Evolutionary conservation across 176 grass and related monocot genomes (phyloP).

Genomic region (Secale cereale): DNA sequence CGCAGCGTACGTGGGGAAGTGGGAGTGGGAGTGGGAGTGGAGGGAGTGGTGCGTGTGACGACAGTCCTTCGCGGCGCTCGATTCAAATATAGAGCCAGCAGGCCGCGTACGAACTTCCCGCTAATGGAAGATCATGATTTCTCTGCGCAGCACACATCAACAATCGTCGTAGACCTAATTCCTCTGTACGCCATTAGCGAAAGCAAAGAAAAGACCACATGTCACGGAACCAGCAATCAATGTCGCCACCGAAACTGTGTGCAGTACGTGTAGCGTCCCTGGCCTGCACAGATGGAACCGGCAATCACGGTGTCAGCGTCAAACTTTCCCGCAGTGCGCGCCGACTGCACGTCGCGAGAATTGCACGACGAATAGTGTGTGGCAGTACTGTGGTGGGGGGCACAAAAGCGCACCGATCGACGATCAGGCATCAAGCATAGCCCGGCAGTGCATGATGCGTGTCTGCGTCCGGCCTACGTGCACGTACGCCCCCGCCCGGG

Average conservation of each 20-base stretch:
- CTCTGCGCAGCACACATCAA: background rate
- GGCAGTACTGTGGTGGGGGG: background rate
- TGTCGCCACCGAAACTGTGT: background rate
- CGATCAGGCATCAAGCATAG: background rate
- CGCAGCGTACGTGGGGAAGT: constrained; percentile 1
- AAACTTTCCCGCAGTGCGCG: constrained; percentile 12
- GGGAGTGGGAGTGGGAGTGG: constrained; percentile 8
- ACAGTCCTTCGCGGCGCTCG: background rate
- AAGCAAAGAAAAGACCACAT: constrained; percentile 8
- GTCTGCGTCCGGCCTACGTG: constrained; percentile 6
- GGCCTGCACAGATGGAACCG: background rate
- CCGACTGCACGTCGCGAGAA: background rate
- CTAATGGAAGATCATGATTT: background rate
- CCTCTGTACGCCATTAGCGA: background rate
- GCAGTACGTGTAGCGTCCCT: constrained; percentile 8
- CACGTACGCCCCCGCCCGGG: constrained; percentile 19
- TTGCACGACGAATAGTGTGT: background rate
- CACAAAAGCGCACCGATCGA: constrained; percentile 8
- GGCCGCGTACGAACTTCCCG: background rate
- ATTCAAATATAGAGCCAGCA: constrained; percentile 43
- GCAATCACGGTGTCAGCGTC: constrained; percentile 47
- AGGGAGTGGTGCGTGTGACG: background rate
- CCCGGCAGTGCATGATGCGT: constrained; percentile 8
- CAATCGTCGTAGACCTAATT: background rate
- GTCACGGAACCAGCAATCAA: background rate